A percentile compares a stretch with the other conserved stretches of the same genome.
These are phyloP conservation scores for Penstemon eatonii DNA, from an alignment of 257 asterid genomes.

Conservation along the genomic window DNA sequence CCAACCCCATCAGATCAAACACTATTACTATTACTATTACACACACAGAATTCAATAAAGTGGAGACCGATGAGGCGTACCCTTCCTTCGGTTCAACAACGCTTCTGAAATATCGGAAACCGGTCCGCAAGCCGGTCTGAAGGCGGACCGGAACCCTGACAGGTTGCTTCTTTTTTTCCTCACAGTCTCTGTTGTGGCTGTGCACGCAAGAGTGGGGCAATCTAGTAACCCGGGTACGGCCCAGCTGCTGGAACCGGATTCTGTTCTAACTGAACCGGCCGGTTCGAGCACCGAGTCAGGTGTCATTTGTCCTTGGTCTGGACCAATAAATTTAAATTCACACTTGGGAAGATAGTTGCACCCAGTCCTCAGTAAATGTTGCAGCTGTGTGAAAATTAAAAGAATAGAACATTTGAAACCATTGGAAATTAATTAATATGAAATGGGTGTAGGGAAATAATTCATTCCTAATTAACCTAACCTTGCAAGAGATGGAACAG, in stretches of 20 bases:
- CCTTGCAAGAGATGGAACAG: conserved; percentile 89
- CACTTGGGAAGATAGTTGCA: conserved; percentile 39
- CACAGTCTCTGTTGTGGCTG: conserved; percentile 56
- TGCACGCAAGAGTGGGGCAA: conserved; percentile 38
- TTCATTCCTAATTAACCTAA: conserved; percentile 1
- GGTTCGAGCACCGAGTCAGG: conserved; percentile 69
- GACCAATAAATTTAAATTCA: conserved; percentile 29
- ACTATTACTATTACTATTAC: conserved; percentile 22
- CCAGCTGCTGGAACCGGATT: conserved; percentile 57
- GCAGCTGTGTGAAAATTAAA: conserved; percentile 40
- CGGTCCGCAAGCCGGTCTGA: conserved; percentile 44
- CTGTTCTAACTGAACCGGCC: conserved; percentile 45
- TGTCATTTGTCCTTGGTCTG: conserved; percentile 62
- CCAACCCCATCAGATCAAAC: conserved; percentile 25
- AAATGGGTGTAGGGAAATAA: conserved; percentile 24
- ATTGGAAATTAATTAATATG: too few species aligned
- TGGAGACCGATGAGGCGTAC: conserved; percentile 79
- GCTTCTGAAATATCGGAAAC: conserved; percentile 40
- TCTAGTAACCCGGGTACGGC: conserved; percentile 33
- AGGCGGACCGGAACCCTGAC: conserved; percentile 26
- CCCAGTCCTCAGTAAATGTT: conserved; percentile 43
- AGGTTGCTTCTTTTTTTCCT: conserved; percentile 54
- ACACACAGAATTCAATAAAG: conserved; percentile 37
- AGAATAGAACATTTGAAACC: too few species aligned
- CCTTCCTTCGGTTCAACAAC: conserved; percentile 75